These are phyloP conservation scores for Raphanus raphanistrum DNA, from an alignment of 345 rosid species.

Conservation along the genomic window DNA sequence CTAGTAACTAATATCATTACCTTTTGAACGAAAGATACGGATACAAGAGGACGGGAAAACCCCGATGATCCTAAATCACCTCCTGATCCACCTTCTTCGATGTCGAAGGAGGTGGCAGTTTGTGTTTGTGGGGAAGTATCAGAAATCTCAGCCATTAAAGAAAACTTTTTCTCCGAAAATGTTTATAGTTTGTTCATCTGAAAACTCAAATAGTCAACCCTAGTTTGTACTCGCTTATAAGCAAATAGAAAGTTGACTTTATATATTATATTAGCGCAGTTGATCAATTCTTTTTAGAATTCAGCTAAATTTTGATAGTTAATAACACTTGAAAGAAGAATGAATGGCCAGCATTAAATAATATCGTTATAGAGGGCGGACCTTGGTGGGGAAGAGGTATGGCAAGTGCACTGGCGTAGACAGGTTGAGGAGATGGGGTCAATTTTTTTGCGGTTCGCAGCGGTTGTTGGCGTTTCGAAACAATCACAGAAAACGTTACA, in stretches of 20 bases:
- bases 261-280: neutral
- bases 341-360: neutral
- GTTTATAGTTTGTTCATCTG: constrained; percentile 10
- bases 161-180: neutral
- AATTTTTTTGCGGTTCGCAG: too few species aligned
- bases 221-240: constrained; percentile 10
- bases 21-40: constrained; percentile 33
- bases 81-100: constrained; percentile 13
- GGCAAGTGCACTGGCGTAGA: too few species aligned
- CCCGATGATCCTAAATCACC: neutral
- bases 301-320: neutral
- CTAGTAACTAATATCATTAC: neutral
- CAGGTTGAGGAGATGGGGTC: neutral
- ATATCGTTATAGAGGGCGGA: neutral
- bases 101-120: neutral
- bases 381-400: neutral
- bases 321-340: neutral
- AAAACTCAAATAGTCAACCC: constrained; percentile 20
- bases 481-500: too few species aligned
- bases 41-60: constrained; percentile 1
- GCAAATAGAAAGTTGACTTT: constrained; percentile 17
- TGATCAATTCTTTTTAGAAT: neutral
- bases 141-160: constrained; percentile 26
- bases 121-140: constrained; percentile 9
- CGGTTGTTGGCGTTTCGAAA: too few species aligned